Evolutionary conservation across 2,329 filamentous ascomycete genomes (phyloP), one percentile per base, ranked within the genome.

Genomic region (Ophiosphaerella korrae): DNA sequence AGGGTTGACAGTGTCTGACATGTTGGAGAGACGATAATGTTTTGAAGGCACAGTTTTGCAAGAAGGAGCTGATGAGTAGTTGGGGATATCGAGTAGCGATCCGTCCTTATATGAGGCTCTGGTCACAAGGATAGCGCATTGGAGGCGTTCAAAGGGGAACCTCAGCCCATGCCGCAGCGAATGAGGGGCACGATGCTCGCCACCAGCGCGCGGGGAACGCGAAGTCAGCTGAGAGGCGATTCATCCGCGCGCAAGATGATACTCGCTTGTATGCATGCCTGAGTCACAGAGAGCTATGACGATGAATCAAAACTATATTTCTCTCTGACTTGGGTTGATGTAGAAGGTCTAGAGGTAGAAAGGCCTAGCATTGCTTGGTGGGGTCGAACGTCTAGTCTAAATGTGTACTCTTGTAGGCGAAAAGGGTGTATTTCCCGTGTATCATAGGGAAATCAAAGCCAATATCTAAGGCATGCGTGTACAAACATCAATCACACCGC

Each of bases 221-320:
- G 47, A 53, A 48, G 47, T 53, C 53, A 57, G 53, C 53, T 53
- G 46, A 53, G 23, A 13, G 29, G 34, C 32, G 35, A 21, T 21
- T 39, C 32, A 7, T 36, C 5, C 13, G 7, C 21, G 34, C 7
- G 21, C 2, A n/a, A 24, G 26, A 29, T 29, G 26, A 3, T 14
- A 35, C 31, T 44, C 16, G 33, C 33, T 39, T 26, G 16, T 32
- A 40, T 43, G 38, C 7, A 31, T 45, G 47, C 34, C 38, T 45
- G 40, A 51, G 36, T 45, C 39, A 50, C 41, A 40, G 13, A 18
- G 9, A 14, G 23, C 16, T 42, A n/a, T 9, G 18, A 5, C 18
- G 34, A 8, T 7, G 16, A 32, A 7, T 8, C 3, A 16, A 38
- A 13, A 18, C 14, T 39, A 2, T 7, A 12, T 24, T 7, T 12